Percentiles rank a stretch among this genome's conserved stretches.
These are phyloP conservation scores for Phytomonas francai DNA, from an alignment of 208 protist genomes.

Conservation along the genomic window DNA sequence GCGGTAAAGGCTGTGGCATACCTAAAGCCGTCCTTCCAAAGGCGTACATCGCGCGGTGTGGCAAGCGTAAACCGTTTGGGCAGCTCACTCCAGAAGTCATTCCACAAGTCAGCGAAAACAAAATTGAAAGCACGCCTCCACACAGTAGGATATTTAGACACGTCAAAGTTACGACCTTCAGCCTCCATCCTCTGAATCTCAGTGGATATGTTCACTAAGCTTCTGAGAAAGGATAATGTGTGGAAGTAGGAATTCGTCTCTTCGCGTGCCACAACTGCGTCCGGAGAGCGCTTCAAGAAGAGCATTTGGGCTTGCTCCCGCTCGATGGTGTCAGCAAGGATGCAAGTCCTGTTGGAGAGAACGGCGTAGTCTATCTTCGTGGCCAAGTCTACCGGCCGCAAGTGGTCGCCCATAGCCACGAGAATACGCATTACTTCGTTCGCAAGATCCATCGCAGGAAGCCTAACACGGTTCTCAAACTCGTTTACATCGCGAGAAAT, in stretches of 20 bases:
- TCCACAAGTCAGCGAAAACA: conserved; percentile 51
- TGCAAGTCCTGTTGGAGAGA: conserved; percentile 19
- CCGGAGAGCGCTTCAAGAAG: conserved; percentile 21
- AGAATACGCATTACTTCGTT: conserved; percentile 42
- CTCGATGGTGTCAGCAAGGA: conserved; percentile 27
- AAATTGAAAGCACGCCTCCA: conserved; percentile 39
- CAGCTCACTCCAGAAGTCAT: conserved; percentile 56
- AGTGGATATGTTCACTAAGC: conserved; percentile 35
- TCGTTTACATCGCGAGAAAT: conserved; percentile 18
- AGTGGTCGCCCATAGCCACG: conserved; percentile 15
- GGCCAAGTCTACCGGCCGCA: conserved; percentile 31
- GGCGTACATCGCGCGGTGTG: conserved; percentile 51
- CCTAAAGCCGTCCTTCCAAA: conserved; percentile 61
- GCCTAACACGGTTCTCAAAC: conserved; percentile 25
- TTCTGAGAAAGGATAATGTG: conserved; percentile 27
- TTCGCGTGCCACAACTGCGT: not conserved
- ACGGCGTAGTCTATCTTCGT: conserved; percentile 26
- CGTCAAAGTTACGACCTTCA: conserved; percentile 42
- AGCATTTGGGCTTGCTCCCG: conserved; percentile 22
- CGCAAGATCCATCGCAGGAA: conserved; percentile 23
- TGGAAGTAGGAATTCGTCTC: conserved; percentile 34
- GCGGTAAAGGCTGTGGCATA: conserved; percentile 45
- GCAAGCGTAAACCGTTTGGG: conserved; percentile 47
- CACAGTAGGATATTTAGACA: conserved; percentile 31
- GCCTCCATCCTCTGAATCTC: conserved; percentile 42